phyloP scores from a whole-genome alignment of 1,284 basidiomycete species.

The Lentinula novae-zelandiae region DNA sequence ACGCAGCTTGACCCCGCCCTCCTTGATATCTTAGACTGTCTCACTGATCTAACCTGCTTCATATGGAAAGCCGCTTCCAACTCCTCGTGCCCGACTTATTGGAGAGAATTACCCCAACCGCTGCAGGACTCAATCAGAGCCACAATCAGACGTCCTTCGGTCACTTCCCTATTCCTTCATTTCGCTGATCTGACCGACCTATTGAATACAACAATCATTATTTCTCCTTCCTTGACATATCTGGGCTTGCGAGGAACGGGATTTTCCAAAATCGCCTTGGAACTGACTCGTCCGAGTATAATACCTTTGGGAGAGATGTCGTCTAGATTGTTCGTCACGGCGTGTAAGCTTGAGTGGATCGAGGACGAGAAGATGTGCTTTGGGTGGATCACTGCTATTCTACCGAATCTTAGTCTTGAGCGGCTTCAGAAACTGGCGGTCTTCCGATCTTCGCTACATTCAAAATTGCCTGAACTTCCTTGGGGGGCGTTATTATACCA shows the following conservation, averaged over 20 bases:
- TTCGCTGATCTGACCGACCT: not conserved
- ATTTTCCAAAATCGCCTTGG: not conserved
- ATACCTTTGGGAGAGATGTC: not conserved
- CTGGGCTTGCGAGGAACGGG: not conserved
- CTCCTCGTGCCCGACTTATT: not conserved
- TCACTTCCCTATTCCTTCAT: not conserved
- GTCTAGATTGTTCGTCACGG: not conserved
- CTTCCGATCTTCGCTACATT: not conserved
- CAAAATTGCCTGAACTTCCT: not conserved
- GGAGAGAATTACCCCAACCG: not conserved
- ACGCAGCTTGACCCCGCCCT: slow-evolving; percentile 1
- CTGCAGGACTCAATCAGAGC: not conserved
- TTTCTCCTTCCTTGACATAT: not conserved
- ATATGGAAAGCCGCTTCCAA: not conserved
- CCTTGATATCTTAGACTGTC: not conserved
- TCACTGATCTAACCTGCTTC: not conserved
- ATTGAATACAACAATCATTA: not conserved
- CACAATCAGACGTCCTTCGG: not conserved
- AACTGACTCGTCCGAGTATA: slow-evolving; percentile 1
- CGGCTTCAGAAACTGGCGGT: slow-evolving; percentile 3
- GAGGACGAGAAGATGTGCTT: slow-evolving; percentile 1
- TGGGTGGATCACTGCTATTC: slow-evolving; percentile 3
- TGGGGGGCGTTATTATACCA: slow-evolving; percentile 1
- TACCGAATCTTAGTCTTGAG: not conserved
- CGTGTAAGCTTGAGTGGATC: slow-evolving; percentile 6